phyloP scores from a whole-genome alignment of 257 asterid genomes.

The Nicotiana otophora region DNA sequence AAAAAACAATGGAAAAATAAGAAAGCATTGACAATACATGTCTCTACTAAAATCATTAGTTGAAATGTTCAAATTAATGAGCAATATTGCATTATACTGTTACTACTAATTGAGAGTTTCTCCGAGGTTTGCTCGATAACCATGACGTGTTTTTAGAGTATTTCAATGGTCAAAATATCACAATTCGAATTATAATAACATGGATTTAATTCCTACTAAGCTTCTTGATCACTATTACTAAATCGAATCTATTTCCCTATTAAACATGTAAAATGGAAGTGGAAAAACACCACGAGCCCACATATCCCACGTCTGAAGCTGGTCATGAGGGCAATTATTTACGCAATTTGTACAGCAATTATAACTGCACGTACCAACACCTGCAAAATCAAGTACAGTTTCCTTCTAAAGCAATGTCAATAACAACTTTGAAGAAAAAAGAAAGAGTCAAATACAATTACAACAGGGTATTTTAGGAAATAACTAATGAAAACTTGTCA shows the following conservation, averaged over 20 bases:
- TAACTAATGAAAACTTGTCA: not conserved
- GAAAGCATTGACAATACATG: not conserved
- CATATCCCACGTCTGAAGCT: not conserved
- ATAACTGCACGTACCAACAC: constrained; percentile 15
- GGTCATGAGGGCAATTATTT: not conserved
- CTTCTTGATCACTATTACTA: no score
- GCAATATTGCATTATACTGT: not conserved
- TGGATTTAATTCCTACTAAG: no score
- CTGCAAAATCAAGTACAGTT: not conserved
- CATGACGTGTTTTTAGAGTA: no score
- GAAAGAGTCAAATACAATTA: not conserved
- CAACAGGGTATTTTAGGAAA: not conserved
- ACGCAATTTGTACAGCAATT: constrained; percentile 9
- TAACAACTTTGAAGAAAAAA: not conserved
- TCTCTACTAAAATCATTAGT: constrained; percentile 15
- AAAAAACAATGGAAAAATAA: not conserved
- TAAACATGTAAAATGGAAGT: not conserved
- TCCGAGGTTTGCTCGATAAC: not conserved
- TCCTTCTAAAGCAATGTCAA: not conserved
- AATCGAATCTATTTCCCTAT: not conserved
- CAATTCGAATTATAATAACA: no score
- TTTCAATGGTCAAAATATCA: no score
- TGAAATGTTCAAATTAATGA: constrained; percentile 27
- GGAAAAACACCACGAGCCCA: not conserved
- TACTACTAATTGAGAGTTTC: not conserved